These are phyloP conservation scores for Syzygium aromaticum DNA, from an alignment of 345 rosid species.

Conservation along the genomic window DNA sequence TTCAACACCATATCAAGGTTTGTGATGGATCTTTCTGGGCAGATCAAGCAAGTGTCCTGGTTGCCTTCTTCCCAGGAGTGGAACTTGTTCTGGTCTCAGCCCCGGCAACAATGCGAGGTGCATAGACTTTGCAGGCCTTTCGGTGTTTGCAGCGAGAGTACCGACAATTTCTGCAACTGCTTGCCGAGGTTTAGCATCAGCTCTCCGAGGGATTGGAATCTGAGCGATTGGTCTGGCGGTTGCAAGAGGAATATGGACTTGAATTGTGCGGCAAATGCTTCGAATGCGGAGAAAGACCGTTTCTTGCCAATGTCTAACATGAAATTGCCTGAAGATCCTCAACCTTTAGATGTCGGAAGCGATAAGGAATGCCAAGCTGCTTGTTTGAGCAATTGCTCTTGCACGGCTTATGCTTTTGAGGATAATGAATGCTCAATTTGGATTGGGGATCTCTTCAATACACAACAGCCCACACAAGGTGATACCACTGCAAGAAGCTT, in stretches of 20 bases:
- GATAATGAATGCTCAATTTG: conserved; percentile 37
- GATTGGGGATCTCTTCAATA: conserved; percentile 37
- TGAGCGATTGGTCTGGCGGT: conserved; percentile 49
- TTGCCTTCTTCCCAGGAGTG: conserved; percentile 15
- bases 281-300: conserved; percentile 17
- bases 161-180: conserved; percentile 1
- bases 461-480: conserved; percentile 24
- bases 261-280: conserved; percentile 29
- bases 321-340: conserved; percentile 11
- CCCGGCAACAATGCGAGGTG: conserved; percentile 62
- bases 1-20: conserved; percentile 26
- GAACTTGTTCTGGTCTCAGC: conserved; percentile 69
- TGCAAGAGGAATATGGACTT: conserved; percentile 39
- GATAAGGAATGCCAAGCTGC: conserved; percentile 25
- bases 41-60: conserved; percentile 49
- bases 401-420: conserved; percentile 53
- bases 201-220: conserved; percentile 32
- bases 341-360: conserved; percentile 5
- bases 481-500: conserved; percentile 27
- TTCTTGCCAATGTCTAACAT: conserved; percentile 17
- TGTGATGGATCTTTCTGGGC: conserved; percentile 54
- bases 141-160: conserved; percentile 37
- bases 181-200: background rate
- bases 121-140: conserved; percentile 59
- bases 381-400: conserved; percentile 52